These are phyloP conservation scores for Aureobasidium sp. DNA, from an alignment of 2,329 filamentous ascomycete species.

Conservation along the genomic window DNA sequence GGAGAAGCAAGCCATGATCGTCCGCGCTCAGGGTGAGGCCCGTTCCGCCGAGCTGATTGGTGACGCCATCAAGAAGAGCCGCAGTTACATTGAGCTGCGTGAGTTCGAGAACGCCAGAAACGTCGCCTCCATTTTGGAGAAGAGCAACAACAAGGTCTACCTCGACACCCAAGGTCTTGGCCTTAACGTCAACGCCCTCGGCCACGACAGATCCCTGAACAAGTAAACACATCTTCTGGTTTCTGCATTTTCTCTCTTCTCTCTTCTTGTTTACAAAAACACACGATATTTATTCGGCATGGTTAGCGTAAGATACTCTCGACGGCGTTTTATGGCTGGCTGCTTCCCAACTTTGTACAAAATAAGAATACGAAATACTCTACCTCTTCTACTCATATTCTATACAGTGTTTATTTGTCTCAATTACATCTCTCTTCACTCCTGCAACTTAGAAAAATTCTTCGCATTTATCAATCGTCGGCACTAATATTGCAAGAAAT, in stretches of 20 bases:
- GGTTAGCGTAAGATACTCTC: conserved; percentile 10
- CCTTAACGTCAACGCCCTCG: conserved; percentile 61
- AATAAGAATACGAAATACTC: conserved; percentile 2
- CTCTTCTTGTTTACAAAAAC: background rate
- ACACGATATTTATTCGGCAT: background rate
- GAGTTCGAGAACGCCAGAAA: conserved; percentile 93
- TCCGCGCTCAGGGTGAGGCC: conserved; percentile 97
- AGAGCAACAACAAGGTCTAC: conserved; percentile 87
- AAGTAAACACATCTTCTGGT: conserved; percentile 19
- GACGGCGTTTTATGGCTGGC: conserved; percentile 9
- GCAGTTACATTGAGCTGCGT: conserved; percentile 91
- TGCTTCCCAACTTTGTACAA: conserved; percentile 1
- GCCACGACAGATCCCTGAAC: conserved; percentile 19
- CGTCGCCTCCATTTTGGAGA: conserved; percentile 83
- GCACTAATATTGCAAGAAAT: too few relatives aligned
- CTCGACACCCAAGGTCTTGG: conserved; percentile 86
- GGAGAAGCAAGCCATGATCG: conserved; percentile 98
- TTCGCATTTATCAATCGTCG: too few relatives aligned
- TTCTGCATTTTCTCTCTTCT: background rate
- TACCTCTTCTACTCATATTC: too few relatives aligned
- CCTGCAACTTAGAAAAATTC: too few relatives aligned
- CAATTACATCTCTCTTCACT: too few relatives aligned
- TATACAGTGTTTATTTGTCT: too few relatives aligned
- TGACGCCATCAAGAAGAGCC: conserved; percentile 99
- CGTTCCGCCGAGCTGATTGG: conserved; percentile 96